Base-by-base conservation (phyloP, 164 flowering plant genomes). In the Kingdonia uniflora region DNA sequence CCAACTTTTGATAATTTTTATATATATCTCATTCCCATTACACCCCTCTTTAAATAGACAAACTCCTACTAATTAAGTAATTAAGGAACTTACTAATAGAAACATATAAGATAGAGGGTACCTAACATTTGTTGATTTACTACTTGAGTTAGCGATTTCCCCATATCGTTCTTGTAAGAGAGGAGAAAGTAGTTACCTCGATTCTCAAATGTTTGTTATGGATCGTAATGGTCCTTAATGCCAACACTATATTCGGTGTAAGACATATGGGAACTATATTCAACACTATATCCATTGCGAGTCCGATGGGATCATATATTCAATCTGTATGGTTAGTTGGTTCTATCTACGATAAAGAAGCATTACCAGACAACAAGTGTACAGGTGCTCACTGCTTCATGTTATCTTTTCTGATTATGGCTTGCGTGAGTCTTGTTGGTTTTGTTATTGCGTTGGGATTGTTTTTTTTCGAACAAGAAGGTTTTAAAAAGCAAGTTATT, bases 211-310 rank as follows among this genome's bases (percentile, higher is more conserved):
- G n/a, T n/a, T 37, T 80, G 94, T 57, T 85, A 87, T 64, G 98
- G 98, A 23, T 80, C 85, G 4, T 92, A 87, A 54, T 85, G 96
- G 90, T 87, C 96, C 0, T 66, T 92, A 54, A 92, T 92, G 98
- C 98, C 96, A 10, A 84, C 91, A 11, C 81, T 88, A 67, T 88
- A 49, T 92, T 84, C 61, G 95, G 96, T 8, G 65, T 82, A 12
- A 24, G 54, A 25, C 80, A 85, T 51, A 64, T 85, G 80, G 95
- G 92, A 6, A 89, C 97, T 8, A 77, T 81, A 48, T 85, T 88
- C 71, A 86, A 92, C 76, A 84, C 95, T 45, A 84, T 92, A 23
- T 69, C 96, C 15, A 62, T 80, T 17, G 95, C 97, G 11, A 81
- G 96, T 49, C 99, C 97, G 0, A 29, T 82, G 15, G 99, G 95